Conservation (phyloP, 148 eudicot genomes). For the Chenopodium album region DNA sequence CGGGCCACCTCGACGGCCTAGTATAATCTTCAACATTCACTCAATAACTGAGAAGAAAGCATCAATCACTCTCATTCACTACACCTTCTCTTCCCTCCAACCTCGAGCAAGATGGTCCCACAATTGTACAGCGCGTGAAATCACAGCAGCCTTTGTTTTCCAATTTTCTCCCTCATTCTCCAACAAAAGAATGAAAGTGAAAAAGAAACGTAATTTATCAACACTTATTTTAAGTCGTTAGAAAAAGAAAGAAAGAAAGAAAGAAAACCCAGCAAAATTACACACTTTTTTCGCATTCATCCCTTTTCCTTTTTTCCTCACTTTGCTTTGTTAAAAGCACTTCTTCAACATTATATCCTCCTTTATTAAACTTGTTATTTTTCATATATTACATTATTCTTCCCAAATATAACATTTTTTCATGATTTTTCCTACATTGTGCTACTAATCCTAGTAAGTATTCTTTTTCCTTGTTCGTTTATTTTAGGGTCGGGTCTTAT, state of each 20-base stretch:
- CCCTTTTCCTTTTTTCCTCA: constrained; percentile 17
- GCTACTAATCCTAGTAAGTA: constrained; percentile 24
- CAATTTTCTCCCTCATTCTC: constrained; percentile 3
- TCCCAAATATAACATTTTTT: neutral
- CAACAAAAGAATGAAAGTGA: constrained; percentile 9
- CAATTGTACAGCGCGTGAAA: constrained; percentile 1
- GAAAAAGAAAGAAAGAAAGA: neutral
- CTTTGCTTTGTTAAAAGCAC: constrained; percentile 26
- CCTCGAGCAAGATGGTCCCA: neutral
- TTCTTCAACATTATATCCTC: neutral
- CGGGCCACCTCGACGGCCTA: too few relatives aligned
- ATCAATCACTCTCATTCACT: neutral
- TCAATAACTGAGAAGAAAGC: neutral
- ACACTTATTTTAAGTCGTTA: neutral
- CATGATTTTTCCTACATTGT: constrained; percentile 30
- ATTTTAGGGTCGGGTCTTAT: constrained; percentile 14
- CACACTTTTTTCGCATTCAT: constrained; percentile 2
- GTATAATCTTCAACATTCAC: too few relatives aligned
- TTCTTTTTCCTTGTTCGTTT: neutral
- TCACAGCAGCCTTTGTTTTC: neutral
- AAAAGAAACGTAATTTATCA: neutral
- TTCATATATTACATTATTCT: neutral
- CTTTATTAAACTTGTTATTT: neutral
- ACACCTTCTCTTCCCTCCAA: neutral
- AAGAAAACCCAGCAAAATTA: neutral